Evolutionary conservation across 495 filamentous ascomycete genomes (phyloP).

Genomic region (Evernia prunastri): DNA sequence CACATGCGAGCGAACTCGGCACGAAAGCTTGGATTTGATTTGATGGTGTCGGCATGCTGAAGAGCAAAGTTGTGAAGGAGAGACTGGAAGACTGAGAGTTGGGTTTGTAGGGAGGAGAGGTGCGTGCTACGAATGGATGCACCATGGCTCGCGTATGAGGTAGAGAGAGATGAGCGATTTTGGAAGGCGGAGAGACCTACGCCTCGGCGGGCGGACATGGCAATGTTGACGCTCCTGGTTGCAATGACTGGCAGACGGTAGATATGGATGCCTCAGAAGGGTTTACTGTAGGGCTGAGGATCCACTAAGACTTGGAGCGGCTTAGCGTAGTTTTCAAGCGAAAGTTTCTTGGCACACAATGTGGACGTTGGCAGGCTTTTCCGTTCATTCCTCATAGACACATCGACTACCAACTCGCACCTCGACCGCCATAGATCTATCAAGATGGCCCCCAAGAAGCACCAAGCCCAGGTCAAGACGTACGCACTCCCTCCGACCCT

Average conservation of each 20-base stretch:
- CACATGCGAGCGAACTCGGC: constrained; percentile 99
- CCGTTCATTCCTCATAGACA: not conserved
- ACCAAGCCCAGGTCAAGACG: constrained; percentile 25
- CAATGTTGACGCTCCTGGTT: not conserved
- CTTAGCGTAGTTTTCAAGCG: constrained; percentile 11
- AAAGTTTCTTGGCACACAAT: constrained; percentile 13
- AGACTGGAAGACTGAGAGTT: constrained; percentile 92
- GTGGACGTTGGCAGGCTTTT: not conserved
- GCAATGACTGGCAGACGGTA: not conserved
- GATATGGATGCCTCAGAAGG: not conserved
- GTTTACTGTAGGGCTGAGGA: not conserved
- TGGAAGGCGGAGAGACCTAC: constrained; percentile 91
- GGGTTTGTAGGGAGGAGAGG: constrained; percentile 74
- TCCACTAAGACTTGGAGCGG: not conserved
- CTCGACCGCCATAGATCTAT: constrained; percentile 27
- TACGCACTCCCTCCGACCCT: constrained; percentile 19
- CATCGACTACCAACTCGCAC: constrained; percentile 13
- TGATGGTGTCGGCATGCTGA: constrained; percentile 90
- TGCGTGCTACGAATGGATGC: constrained; percentile 73
- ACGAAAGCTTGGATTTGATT: constrained; percentile 88
- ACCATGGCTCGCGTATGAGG: constrained; percentile 85
- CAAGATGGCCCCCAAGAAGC: constrained; percentile 46
- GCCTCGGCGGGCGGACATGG: constrained; percentile 51
- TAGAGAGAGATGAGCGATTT: constrained; percentile 68
- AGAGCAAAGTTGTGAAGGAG: constrained; percentile 89